These are phyloP conservation scores for Xylariaceae sp. DNA, from an alignment of 2,329 filamentous ascomycete genomes.

Conservation along the genomic window DNA sequence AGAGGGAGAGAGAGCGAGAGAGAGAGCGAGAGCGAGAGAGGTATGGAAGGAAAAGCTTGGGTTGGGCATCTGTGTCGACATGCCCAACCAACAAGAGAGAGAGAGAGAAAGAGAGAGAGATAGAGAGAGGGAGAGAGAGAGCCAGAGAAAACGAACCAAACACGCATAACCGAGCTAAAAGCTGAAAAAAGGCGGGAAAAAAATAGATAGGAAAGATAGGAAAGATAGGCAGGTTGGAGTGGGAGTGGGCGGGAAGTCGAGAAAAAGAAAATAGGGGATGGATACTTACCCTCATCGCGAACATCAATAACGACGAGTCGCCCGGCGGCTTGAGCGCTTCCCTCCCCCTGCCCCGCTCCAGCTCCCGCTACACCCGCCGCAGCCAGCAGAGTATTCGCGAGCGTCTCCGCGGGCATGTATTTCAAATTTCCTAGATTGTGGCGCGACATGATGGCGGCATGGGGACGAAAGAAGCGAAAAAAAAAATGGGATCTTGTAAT, in stretches of 20 bases:
- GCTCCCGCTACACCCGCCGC: slow-evolving; percentile 10
- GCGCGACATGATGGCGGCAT: slow-evolving; percentile 19
- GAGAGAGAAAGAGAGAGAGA: background rate
- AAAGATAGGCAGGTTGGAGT: background rate
- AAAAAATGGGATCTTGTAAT: too few species aligned
- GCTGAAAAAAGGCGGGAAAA: background rate
- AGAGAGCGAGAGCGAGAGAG: too few species aligned
- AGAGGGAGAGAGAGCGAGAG: too few species aligned
- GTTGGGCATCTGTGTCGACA: too few species aligned
- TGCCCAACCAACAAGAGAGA: too few species aligned
- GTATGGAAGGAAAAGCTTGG: too few species aligned
- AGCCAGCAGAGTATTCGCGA: slow-evolving; percentile 59
- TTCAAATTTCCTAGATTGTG: slow-evolving; percentile 53
- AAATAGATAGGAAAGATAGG: background rate
- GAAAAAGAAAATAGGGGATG: too few species aligned
- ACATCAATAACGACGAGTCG: slow-evolving; percentile 78
- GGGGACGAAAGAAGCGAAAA: too few species aligned
- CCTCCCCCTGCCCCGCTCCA: background rate
- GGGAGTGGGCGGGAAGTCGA: too few species aligned
- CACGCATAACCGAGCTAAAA: too few species aligned
- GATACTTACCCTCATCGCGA: slow-evolving; percentile 64
- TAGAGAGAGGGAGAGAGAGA: background rate
- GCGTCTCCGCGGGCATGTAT: slow-evolving; percentile 62
- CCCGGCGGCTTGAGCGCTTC: slow-evolving; percentile 26
- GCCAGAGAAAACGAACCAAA: background rate